phyloP scores from a whole-genome alignment of 1,284 basidiomycete species.

The Leucoagaricus sp. region DNA sequence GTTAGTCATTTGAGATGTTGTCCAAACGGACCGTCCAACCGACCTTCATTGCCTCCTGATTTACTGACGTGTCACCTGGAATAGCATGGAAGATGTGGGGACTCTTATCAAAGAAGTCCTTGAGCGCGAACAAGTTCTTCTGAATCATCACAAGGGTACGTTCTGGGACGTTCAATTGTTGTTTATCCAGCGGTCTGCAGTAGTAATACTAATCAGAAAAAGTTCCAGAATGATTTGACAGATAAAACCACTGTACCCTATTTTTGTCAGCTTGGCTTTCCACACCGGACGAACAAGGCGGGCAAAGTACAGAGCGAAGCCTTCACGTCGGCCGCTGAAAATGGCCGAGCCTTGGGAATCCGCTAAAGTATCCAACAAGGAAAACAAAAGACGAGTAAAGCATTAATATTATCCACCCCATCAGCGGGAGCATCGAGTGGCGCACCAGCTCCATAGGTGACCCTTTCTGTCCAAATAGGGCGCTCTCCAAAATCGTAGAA shows the following conservation, averaged over 20 bases:
- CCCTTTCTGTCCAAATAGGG: slow-evolving; percentile 76
- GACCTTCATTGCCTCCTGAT: slow-evolving; percentile 85
- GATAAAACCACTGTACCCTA: slow-evolving; percentile 45
- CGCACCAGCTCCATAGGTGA: slow-evolving; percentile 59
- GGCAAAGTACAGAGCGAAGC: slow-evolving; percentile 85
- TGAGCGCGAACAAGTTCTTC: slow-evolving; percentile 76
- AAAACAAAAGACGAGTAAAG: slow-evolving; percentile 3
- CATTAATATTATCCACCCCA: background rate
- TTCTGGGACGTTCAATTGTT: slow-evolving; percentile 64
- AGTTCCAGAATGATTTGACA: background rate
- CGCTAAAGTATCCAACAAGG: slow-evolving; percentile 34
- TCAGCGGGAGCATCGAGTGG: background rate
- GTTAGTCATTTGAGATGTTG: background rate
- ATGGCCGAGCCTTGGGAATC: slow-evolving; percentile 74
- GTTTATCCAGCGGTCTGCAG: slow-evolving; percentile 43
- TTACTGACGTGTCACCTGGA: slow-evolving; percentile 62
- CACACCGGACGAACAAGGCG: slow-evolving; percentile 87
- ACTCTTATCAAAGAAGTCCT: slow-evolving; percentile 76
- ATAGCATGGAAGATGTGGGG: slow-evolving; percentile 79
- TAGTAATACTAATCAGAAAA: slow-evolving; percentile 16
- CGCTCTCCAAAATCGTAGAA: slow-evolving; percentile 86
- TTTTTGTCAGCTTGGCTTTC: slow-evolving; percentile 74
- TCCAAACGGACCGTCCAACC: slow-evolving; percentile 13
- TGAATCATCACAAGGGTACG: slow-evolving; percentile 68
- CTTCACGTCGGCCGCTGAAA: slow-evolving; percentile 90